Evolutionary conservation across 179 eudicot species (phyloP).

Genomic region (Spergularia azorica): DNA sequence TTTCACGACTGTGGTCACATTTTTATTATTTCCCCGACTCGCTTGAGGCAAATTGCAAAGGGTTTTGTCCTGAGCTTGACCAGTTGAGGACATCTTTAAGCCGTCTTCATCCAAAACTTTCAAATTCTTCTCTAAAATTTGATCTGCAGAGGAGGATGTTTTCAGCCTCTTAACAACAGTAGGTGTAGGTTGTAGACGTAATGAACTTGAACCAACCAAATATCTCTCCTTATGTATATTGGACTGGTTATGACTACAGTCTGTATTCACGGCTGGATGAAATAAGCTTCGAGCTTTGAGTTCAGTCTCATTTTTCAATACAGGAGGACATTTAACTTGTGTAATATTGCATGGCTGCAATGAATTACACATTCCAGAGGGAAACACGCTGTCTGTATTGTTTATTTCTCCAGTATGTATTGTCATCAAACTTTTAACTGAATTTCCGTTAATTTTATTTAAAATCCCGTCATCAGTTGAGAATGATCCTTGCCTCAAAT

Average conservation of each 20-base stretch:
- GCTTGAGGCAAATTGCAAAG: neutral
- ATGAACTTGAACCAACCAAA: conserved; percentile 8
- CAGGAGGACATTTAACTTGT: conserved; percentile 4
- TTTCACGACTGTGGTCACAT: neutral
- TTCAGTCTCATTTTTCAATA: neutral
- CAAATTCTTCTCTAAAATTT: neutral
- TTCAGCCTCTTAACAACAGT: conserved; percentile 1
- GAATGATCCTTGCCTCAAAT: conserved; percentile 7
- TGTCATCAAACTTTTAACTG: neutral
- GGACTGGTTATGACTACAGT: neutral
- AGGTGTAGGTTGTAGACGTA: conserved; percentile 14
- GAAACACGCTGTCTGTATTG: neutral
- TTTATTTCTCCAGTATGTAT: neutral
- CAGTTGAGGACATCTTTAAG: neutral
- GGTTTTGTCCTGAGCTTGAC: neutral
- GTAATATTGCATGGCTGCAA: conserved; percentile 7
- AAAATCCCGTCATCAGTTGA: neutral
- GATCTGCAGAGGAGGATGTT: neutral
- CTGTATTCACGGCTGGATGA: conserved; percentile 3
- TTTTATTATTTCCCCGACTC: neutral
- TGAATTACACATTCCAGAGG: neutral
- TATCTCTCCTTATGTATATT: neutral
- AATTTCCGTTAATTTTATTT: neutral
- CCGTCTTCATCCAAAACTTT: neutral
- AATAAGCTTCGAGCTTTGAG: neutral